These are phyloP conservation scores for Solanum etuberosum DNA, from an alignment of 257 asterid species.

Conservation along the genomic window DNA sequence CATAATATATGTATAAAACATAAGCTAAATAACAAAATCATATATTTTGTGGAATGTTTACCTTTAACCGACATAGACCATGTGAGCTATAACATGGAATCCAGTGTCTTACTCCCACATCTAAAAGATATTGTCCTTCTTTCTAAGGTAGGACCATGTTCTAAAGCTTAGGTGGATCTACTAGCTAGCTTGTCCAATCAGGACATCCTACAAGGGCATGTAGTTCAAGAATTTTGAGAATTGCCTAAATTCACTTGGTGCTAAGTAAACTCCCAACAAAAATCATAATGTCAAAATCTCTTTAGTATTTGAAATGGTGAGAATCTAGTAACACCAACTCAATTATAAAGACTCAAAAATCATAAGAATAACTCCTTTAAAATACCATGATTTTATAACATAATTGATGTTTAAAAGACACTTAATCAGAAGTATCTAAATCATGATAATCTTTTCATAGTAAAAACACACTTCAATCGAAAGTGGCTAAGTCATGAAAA, in stretches of 20 bases:
- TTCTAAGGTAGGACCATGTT: background rate
- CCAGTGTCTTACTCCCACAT: background rate
- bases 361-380: background rate
- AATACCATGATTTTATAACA: background rate
- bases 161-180: background rate
- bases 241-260: too few relatives aligned
- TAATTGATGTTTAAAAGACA: too few relatives aligned
- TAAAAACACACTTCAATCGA: background rate
- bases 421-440: too few relatives aligned
- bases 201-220: background rate
- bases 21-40: background rate
- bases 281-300: too few relatives aligned
- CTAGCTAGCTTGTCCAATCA: background rate
- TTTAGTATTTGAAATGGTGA: too few relatives aligned
- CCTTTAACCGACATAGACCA: background rate
- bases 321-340: too few relatives aligned
- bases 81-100: background rate
- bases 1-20: background rate
- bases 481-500: background rate
- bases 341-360: background rate
- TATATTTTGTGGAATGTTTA: background rate
- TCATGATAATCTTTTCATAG: background rate
- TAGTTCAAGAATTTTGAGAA: background rate
- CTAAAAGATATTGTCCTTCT: background rate
- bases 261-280: too few relatives aligned